Base-by-base conservation (phyloP, 1,139 yeast species). In the Sugiyamaella xylanicola region DNA sequence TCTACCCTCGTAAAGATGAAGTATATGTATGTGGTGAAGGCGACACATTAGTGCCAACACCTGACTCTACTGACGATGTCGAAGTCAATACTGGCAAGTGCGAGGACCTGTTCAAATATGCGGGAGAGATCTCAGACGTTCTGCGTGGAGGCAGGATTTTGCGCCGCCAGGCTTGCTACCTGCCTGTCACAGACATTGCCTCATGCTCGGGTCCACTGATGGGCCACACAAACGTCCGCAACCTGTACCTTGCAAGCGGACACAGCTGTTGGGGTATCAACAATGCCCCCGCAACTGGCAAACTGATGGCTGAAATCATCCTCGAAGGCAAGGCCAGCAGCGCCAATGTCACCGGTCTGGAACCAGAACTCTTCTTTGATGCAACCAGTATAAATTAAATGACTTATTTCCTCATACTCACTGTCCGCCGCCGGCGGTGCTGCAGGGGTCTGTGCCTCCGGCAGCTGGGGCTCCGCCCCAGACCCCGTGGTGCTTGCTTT, bases 221-320 rank as follows among this genome's bases (percentile, higher is more conserved):
- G 61, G 99, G 99, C 48, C 92, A 88, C 66, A 92, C 98, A 0
- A 90, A 91, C 66, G 93, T 90, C 17, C 83, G 81, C 25, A 86
- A 86, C 61, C 74, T 93, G 60, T 88, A 76, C 65, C 73, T 93
- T 58, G 96, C 97, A 2, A 83, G 95, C 17, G 99, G 98, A 1
- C 99, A 93, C 71, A 86, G 96, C 19, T 93, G 98, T 73, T 93
- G 99, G 99, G 99, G 99, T 21, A 93, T 93, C 61, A 93, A 93
- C 72, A 92, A 93, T 71, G 97, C 97, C 0, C 98, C 98, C 1
- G 98, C 89, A 2, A 91, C 98, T 0, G 99, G 99, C 17, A 85
- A 90, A 67, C 80, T 93, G 48, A 82, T 93, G 87, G 84, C 96
- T 63, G 98, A 93, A 72, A 68, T 93, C 56, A 72, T 93, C 50